These are phyloP conservation scores for Neurospora sp. DNA, from an alignment of 495 filamentous ascomycete species.

Conservation along the genomic window DNA sequence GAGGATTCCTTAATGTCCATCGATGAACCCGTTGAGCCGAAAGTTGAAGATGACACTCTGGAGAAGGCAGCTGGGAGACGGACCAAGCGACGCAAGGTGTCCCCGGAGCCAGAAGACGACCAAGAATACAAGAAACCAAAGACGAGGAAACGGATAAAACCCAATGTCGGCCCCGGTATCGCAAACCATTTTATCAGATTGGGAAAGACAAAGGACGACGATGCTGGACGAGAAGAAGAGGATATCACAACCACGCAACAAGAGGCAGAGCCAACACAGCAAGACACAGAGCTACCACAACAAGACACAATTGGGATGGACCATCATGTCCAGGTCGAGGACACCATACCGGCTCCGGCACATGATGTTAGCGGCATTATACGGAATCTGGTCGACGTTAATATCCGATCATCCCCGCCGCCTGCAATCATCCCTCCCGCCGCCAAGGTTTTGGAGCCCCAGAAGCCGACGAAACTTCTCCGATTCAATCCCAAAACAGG, in stretches of 20 bases:
- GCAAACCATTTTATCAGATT: slow-evolving; percentile 7
- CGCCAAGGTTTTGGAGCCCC: neutral
- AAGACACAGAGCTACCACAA: neutral
- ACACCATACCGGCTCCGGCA: neutral
- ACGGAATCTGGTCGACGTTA: neutral
- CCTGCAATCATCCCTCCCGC: neutral
- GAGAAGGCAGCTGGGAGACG: slow-evolving; percentile 27
- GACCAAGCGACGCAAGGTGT: slow-evolving; percentile 43
- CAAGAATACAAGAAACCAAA: slow-evolving; percentile 5
- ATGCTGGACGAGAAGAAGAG: neutral
- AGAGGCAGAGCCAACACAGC: neutral
- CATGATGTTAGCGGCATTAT: neutral
- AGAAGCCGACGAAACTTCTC: slow-evolving; percentile 36
- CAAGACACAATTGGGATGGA: neutral
- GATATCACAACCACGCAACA: neutral
- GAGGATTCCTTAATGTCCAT: neutral
- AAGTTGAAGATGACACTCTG: neutral
- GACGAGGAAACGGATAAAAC: slow-evolving; percentile 8
- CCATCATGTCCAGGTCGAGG: neutral
- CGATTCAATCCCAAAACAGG: slow-evolving; percentile 40
- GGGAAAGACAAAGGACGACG: slow-evolving; percentile 1
- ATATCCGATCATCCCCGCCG: neutral
- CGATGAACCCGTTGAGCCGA: neutral
- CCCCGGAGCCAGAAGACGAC: slow-evolving; percentile 9
- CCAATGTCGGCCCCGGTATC: slow-evolving; percentile 9